A percentile compares a stretch with the other conserved stretches of the same genome.
These are phyloP conservation scores for Hypoxylon intermedium DNA, from an alignment of 495 filamentous ascomycete genomes.

Conservation along the genomic window DNA sequence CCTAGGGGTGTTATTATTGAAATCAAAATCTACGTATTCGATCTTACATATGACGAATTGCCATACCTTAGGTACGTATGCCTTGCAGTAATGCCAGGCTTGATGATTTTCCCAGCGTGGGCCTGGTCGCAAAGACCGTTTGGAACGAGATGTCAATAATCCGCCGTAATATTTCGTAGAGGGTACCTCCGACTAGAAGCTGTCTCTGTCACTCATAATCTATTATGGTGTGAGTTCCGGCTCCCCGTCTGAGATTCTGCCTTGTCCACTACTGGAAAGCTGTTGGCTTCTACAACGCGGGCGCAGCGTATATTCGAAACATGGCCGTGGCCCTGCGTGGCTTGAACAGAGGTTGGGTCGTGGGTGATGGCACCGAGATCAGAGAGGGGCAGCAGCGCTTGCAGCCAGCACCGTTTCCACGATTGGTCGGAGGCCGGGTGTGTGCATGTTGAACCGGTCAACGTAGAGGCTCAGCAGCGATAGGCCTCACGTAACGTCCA, in stretches of 20 bases:
- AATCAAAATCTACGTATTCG: no score
- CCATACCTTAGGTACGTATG: no score
- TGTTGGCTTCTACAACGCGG: background rate
- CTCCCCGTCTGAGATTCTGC: conserved; percentile 12
- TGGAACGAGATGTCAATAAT: background rate
- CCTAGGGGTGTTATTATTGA: no score
- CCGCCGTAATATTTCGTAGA: background rate
- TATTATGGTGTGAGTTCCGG: no score
- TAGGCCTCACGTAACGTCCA: background rate
- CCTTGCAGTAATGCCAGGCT: no score
- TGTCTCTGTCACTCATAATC: no score
- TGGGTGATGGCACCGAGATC: background rate
- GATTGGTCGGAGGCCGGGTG: conserved; percentile 13
- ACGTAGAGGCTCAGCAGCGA: conserved; percentile 15
- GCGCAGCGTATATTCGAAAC: conserved; percentile 9
- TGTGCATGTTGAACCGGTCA: conserved; percentile 1
- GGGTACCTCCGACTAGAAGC: background rate
- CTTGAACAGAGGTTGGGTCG: background rate
- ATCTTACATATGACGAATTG: no score
- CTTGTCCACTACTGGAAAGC: conserved; percentile 4
- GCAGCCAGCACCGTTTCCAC: background rate
- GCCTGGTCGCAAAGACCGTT: no score
- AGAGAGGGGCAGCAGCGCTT: conserved; percentile 5
- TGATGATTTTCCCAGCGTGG: no score
- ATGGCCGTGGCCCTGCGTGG: background rate